Percentiles rank a stretch among this genome's conserved stretches.
These are phyloP conservation scores for Salvia splendens DNA, from an alignment of 257 asterid genomes.

Conservation along the genomic window DNA sequence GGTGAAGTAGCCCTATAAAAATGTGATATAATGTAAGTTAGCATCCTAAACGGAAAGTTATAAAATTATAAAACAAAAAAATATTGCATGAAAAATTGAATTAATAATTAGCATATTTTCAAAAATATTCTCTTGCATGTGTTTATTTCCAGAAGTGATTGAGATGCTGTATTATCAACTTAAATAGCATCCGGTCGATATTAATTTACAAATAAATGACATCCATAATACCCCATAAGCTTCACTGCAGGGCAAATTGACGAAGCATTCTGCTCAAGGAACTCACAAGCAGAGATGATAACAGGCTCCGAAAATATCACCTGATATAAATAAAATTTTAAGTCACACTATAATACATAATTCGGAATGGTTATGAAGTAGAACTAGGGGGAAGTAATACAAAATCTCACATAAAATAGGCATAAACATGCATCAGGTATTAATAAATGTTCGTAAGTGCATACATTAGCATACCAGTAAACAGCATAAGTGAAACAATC, in stretches of 20 bases:
- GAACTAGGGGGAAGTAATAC: background rate
- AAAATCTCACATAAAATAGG: constrained; percentile 4
- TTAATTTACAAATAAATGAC: constrained; percentile 15
- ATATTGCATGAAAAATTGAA: constrained; percentile 22
- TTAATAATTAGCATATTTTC: constrained; percentile 12
- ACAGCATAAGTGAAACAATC: background rate
- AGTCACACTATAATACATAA: background rate
- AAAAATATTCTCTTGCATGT: constrained; percentile 8
- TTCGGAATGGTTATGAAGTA: background rate
- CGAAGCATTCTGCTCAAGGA: constrained; percentile 88
- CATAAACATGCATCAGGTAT: constrained; percentile 18
- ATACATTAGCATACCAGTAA: background rate
- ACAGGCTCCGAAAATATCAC: constrained; percentile 75
- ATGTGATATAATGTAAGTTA: constrained; percentile 29
- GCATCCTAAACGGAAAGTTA: constrained; percentile 15
- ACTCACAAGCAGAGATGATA: constrained; percentile 65
- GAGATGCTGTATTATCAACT: constrained; percentile 3
- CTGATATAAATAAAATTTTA: constrained; percentile 42
- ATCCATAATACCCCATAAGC: constrained; percentile 68
- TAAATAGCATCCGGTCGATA: constrained; percentile 7
- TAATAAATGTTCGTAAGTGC: constrained; percentile 1
- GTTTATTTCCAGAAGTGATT: constrained; percentile 5
- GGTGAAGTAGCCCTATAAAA: constrained; percentile 86
- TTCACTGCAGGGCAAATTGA: constrained; percentile 74
- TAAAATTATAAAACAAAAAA: constrained; percentile 8